Evolutionary conservation across 306 rosid genomes (phyloP), one percentile per base, ranked within the genome.

Genomic region (Erythrophleum fordii): DNA sequence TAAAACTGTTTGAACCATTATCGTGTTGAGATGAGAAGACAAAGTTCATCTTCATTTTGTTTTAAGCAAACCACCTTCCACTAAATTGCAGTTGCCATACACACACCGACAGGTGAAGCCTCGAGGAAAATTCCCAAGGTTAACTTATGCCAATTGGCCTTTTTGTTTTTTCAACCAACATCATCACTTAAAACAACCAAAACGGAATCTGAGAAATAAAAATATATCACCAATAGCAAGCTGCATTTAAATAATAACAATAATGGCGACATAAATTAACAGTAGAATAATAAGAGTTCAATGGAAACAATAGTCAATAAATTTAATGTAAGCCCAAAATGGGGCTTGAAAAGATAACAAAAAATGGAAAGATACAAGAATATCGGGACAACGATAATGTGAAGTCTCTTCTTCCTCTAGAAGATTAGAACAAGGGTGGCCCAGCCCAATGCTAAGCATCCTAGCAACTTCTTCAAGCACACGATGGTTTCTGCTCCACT

Each of bases 371-470:
- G 83, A 87, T 87, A 70, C 84, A 75, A 79, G 68, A 85, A 83
- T 41, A 60, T 34, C 5, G 55, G 60, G 82, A 75, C 73, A 78
- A 75, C 67, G 77, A 53, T 74, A 69, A 56, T 41, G 3, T 13
- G 8, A 64, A 46, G 48, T 28, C 77, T 81, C 77, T 56, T 81
- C 72, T 56, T 39, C 77, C 83, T 87, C 89, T 91, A 95, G 86
- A 84, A 75, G 39, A 89, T 62, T 82, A 93, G 81, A 42, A 90
- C 90, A 64, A 93, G 46, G 49, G 84, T 53, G 17, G 88, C 90
- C 85, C 86, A 90, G 85, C 94, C 92, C 87, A 95, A 77, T 11
- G 87, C 93, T 69, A 93, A 58, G 83, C 88, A 78, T 69, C 90
- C 94, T 5, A 83, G 56, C 78, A 90, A 71, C 89, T 84, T 89